Evolutionary conservation across 2,329 filamentous ascomycete species (phyloP).

Genomic region (Xylaria sp.): DNA sequence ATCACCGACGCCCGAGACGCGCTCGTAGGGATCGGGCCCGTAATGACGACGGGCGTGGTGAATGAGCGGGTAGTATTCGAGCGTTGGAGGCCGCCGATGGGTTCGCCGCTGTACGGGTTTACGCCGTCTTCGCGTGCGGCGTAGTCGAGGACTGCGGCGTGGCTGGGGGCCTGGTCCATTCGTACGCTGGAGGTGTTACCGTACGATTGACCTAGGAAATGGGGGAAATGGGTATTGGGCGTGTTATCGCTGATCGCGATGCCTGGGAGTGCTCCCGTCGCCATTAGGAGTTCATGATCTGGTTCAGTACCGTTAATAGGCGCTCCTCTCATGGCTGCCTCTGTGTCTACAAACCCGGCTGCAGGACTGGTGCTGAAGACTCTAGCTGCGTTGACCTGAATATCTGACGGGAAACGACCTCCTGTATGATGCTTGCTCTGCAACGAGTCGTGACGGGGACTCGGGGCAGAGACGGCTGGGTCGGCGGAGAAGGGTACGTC

Average conservation of each 20-base stretch:
- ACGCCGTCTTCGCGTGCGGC: conserved; percentile 51
- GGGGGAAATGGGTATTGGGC: conserved; percentile 19
- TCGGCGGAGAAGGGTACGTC: conserved; percentile 57
- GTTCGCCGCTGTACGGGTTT: conserved; percentile 52
- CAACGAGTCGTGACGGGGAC: conserved; percentile 45
- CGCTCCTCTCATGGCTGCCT: conserved; percentile 22
- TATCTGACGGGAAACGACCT: conserved; percentile 93
- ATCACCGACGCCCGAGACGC: conserved; percentile 18
- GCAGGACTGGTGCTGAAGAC: conserved; percentile 73
- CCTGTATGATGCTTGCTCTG: conserved; percentile 77
- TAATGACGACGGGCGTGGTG: conserved; percentile 21
- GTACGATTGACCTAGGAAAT: conserved; percentile 36
- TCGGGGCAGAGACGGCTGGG: conserved; percentile 45
- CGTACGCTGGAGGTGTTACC: conserved; percentile 42
- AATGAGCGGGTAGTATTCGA: conserved; percentile 16
- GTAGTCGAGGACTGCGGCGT: conserved; percentile 46
- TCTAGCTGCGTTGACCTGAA: conserved; percentile 72
- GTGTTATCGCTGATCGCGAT: conserved; percentile 37
- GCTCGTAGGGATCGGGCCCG: conserved; percentile 16
- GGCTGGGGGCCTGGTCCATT: conserved; percentile 46
- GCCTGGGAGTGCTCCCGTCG: conserved; percentile 51
- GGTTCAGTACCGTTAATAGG: conserved; percentile 20
- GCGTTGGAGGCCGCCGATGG: conserved; percentile 26
- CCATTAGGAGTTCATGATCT: conserved; percentile 56
- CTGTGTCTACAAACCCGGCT: conserved; percentile 48